Base-by-base conservation (phyloP, 1,284 basidiomycete genomes). In the Austroboletus novae-zelandiae region DNA sequence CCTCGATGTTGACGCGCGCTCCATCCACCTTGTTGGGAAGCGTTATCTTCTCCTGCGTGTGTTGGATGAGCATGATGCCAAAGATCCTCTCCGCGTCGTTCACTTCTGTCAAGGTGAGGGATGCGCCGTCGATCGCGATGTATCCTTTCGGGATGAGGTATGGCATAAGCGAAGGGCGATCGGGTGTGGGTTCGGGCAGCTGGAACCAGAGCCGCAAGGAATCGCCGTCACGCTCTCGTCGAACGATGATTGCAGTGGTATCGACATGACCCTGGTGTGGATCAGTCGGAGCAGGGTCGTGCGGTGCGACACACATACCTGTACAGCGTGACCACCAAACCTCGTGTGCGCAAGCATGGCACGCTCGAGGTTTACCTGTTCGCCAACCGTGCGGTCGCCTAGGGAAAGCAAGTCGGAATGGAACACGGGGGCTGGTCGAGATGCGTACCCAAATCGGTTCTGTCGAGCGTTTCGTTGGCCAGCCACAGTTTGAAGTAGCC, bases 121-220 rank as follows among this genome's bases (percentile, higher is more conserved):
- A 97, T 3, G 95, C 84, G 18, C 97, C 96, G 68, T 99, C 96
- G 57, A 99, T 84, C 10, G 95, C 86, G 50, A 99, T 79, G 69
- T 95, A 99, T 45, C 96, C 96, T 70, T 99, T 99, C n/a, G 89
- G 84, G 54, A 99, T 91, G 57, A 99, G 75, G 67, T 93, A 97
- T 1, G 81, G 85, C 48, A 94, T 74, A 30, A 91, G 75, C 6
- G 80, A 87, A 31, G 82, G 84, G 43, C 81, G 76, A 11, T 74
- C 71, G n/a, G 72, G 67, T 4, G 81, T 84, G 20, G 80, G 72
- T 54, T 84, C 75, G 5, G 84, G 75, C 45, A 98, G 78, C 63
- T 84, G 78, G 74, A 95, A 98, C 48, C 77, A 80, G 61, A 92
- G 75, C 31, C 91, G 86, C 57, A 97, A 68, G 10, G 94, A 97